A percentile compares a stretch with the other conserved stretches of the same genome.
Conservation (phyloP, 116 monocot species). For the Cymodocea nodosa region DNA sequence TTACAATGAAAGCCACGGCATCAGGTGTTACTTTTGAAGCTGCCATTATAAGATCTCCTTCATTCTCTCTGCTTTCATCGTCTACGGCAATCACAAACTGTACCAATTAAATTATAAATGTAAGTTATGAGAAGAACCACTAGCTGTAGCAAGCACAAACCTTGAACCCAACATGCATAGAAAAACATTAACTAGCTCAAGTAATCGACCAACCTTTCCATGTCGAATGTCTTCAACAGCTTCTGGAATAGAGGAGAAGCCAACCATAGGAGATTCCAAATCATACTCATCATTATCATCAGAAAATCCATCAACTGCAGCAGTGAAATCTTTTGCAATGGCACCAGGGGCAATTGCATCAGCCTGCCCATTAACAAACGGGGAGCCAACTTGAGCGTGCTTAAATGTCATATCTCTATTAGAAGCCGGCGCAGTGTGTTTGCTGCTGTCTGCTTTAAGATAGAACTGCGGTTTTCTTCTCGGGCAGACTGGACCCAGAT, state of each 20-base stretch:
- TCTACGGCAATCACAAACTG: constrained; percentile 95
- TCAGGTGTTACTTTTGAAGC: constrained; percentile 81
- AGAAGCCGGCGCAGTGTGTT: background rate
- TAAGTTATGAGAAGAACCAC: constrained; percentile 1
- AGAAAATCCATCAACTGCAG: constrained; percentile 28
- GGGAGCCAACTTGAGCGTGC: background rate
- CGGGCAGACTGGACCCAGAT: background rate
- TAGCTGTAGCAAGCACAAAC: background rate
- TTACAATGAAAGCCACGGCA: constrained; percentile 89
- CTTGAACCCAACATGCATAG: background rate
- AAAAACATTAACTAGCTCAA: background rate
- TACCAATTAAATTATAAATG: constrained; percentile 13
- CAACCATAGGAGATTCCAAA: constrained; percentile 69
- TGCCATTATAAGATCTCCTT: constrained; percentile 98
- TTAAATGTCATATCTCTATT: background rate
- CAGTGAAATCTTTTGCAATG: constrained; percentile 28
- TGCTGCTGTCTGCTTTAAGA: constrained; percentile 2
- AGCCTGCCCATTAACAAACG: constrained; percentile 18
- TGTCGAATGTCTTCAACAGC: constrained; percentile 86
- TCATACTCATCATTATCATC: constrained; percentile 40
- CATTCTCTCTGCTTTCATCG: constrained; percentile 96
- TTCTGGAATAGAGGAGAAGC: constrained; percentile 70
- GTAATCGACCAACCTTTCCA: constrained; percentile 51
- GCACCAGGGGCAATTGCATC: constrained; percentile 31
- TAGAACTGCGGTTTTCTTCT: background rate